Base-by-base conservation (phyloP, 2,329 filamentous ascomycete species). In the Monilinia aucupariae region DNA sequence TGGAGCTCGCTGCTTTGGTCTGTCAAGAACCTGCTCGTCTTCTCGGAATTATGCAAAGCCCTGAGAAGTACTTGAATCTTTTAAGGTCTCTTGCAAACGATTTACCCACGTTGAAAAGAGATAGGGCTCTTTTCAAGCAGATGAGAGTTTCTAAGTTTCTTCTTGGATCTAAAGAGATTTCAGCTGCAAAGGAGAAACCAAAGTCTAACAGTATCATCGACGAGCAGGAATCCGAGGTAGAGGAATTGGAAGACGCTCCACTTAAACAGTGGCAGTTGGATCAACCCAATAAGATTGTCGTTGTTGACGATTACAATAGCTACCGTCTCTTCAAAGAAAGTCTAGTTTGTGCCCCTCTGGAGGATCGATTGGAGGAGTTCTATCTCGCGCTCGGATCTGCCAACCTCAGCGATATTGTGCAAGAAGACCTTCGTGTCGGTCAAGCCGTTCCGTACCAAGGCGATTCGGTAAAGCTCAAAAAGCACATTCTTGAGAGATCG, bases 311-410 rank as follows among this genome's bases (percentile, higher is more conserved):
- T 71, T 92, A 94, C 70, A 89, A 91, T 70, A 92, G 89, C 71
- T 96, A 93, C 74, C 87, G 88, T 41, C 80, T 94, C 1, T 99
- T 99, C 80, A 93, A 92, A 72, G 85, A 91, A 59, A 85, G 86
- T 66, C 80, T 99, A 37, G 82, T 96, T 34, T 92, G 89, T 65
- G 92, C 92, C 0, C 96, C 94, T 0, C 90, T 96, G 74, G 94
- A 99, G 72, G 94, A 97, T 66, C 74, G 78, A 0, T 79, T 99
- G 1, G 94, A 99, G 73, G 82, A 83, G 1, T 93, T 99, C 67
- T 99, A 99, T 75, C 76, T 85, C 43, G 82, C 86, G 9, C 85
- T 99, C 4, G 94, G 94, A 1, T 88, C 91, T 4, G 83, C 86
- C 51, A 85, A 84, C 61, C 80, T 99, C 25, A 91, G 90, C 66